A percentile compares a stretch with the other conserved stretches of the same genome.
These are phyloP conservation scores for Ormosia semicastrata DNA, from an alignment of 306 rosid genomes.

Conservation along the genomic window DNA sequence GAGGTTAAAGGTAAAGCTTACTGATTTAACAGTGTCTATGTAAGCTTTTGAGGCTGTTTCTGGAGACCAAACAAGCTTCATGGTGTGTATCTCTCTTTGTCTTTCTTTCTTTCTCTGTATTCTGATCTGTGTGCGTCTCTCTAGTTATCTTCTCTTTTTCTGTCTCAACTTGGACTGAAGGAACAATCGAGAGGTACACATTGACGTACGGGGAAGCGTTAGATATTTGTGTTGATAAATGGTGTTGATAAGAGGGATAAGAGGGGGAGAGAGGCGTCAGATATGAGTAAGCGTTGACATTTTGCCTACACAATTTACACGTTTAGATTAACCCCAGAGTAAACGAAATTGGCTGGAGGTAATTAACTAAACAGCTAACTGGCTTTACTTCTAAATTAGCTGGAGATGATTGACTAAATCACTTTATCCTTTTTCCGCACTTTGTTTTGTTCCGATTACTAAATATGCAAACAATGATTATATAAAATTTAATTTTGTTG, in stretches of 20 bases:
- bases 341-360: too few species aligned
- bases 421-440: too few species aligned
- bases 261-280: neutral
- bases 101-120: neutral
- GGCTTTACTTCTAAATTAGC: neutral
- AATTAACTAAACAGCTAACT: neutral
- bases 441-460: too few species aligned
- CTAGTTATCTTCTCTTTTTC: neutral
- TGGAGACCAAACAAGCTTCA: constrained; percentile 98
- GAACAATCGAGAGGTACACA: neutral
- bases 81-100: neutral
- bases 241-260: neutral
- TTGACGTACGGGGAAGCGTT: constrained; percentile 27
- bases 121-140: neutral
- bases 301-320: neutral
- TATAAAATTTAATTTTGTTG: too few species aligned
- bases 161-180: neutral
- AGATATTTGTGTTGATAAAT: neutral
- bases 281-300: constrained; percentile 45
- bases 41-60: constrained; percentile 77
- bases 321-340: neutral
- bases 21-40: constrained; percentile 75
- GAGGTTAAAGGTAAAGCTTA: constrained; percentile 33
- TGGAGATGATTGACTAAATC: too few species aligned
- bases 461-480: too few species aligned